Evolutionary conservation across 2,329 filamentous ascomycete genomes (phyloP), one percentile per base, ranked within the genome.

Genomic region (Sordariomycetes sp.): DNA sequence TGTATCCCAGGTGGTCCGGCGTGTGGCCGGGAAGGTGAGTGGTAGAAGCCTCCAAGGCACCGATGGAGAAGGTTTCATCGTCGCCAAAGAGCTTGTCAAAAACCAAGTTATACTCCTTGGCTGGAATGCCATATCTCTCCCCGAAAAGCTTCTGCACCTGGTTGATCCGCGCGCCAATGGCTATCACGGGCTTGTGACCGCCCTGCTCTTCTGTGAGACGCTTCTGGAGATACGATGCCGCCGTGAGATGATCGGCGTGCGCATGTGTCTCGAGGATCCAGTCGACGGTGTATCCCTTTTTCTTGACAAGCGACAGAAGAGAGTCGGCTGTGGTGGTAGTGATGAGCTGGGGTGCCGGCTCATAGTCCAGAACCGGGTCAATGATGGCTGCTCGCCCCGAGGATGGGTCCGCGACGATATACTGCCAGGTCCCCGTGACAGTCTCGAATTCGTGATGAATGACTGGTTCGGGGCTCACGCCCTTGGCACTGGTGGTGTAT

Each of bases 181-280:
- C 72, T 5, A 84, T 75, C 0, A 62, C 61, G 0, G 78, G 75
- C 54, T 64, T 67, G 1, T 39, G 36, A n/a, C 20, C 12, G 8
- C 65, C 68, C 51, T 76, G 70, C 0, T 57, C 55, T 8, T 68
- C 59, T 0, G 64, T 61, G 0, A 84, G 69, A 1, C 63, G 65
- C 0, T 66, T 65, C 62, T 82, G 79, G 0, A 86, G 71, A 63
- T 85, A 86, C 3, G 73, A 72, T 0, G 81, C 73, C 0, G 82
- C 76, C 0, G 80, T 85, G 0, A 85, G 60, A 59, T 85, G 81
- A 57, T 85, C 79, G 3, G 80, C 80, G 60, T 84, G 79, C 0
- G 73, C 76, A 63, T 86, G 82, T 0, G 83, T 86, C 61, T 86
- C 83, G 2, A 86, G 71, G 20, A 86, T 79, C 48, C 66, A 68